Conservation (phyloP, 1,284 basidiomycete species). For the Boletus subluridellus region DNA sequence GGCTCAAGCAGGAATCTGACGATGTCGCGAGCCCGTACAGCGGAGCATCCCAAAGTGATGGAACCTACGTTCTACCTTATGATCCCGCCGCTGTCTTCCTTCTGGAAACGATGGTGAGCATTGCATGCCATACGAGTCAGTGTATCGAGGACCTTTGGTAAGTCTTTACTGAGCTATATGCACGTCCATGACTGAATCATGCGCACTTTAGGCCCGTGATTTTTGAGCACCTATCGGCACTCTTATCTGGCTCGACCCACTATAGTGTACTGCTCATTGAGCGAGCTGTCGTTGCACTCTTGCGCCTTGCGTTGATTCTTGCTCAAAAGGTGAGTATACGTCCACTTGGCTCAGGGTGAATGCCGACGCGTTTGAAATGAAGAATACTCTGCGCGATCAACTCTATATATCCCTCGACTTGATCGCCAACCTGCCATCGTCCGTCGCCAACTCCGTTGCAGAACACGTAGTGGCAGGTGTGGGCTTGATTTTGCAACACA, state of each 20-base stretch:
- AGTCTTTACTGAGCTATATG: conserved; percentile 21
- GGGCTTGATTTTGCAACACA: conserved; percentile 71
- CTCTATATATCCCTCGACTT: conserved; percentile 92
- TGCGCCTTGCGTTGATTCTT: conserved; percentile 77
- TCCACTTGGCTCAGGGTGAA: conserved; percentile 1
- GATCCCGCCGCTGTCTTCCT: conserved; percentile 94
- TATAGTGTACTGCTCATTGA: conserved; percentile 92
- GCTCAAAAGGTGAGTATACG: conserved; percentile 62
- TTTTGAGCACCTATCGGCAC: conserved; percentile 84
- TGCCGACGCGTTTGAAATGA: conserved; percentile 1
- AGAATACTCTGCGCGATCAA: conserved; percentile 83
- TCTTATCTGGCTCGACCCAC: conserved; percentile 73
- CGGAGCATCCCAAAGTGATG: conserved; percentile 41
- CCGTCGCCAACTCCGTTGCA: conserved; percentile 79
- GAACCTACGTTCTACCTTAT: conserved; percentile 67
- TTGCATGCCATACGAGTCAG: conserved; percentile 71
- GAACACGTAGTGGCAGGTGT: conserved; percentile 90
- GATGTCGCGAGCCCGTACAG: conserved; percentile 40
- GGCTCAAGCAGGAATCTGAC: conserved; percentile 64
- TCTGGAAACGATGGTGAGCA: conserved; percentile 90
- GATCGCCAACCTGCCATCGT: conserved; percentile 74
- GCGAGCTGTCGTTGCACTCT: conserved; percentile 88
- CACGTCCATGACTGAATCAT: not conserved
- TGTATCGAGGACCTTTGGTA: conserved; percentile 87
- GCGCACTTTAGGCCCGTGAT: conserved; percentile 72